Conservation (phyloP, 2,329 filamentous ascomycete genomes). For the Aureobasidium sp. region DNA sequence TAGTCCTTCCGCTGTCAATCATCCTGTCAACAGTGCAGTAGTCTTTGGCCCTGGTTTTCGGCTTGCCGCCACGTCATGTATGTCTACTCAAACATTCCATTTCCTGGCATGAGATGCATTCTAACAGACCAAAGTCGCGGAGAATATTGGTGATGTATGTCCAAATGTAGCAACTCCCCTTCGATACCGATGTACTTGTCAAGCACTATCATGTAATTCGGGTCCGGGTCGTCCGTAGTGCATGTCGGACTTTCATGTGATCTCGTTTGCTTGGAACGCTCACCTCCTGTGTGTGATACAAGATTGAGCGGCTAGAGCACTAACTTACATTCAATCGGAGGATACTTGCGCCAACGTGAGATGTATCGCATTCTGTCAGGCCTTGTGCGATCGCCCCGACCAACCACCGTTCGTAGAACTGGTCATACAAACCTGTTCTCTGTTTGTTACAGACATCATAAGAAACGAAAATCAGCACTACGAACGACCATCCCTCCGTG, state of each 20-base stretch:
- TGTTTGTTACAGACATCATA: neutral
- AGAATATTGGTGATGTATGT: neutral
- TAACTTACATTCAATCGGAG: neutral
- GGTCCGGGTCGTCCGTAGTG: neutral
- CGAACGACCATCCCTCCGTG: neutral
- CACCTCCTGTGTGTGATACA: neutral
- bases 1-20: neutral
- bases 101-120: neutral
- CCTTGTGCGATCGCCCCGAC: neutral
- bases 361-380: neutral
- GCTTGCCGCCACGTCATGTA: neutral
- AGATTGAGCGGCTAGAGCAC: neutral
- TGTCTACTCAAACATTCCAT: neutral
- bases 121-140: neutral
- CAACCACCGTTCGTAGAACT: neutral
- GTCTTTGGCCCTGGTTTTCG: neutral
- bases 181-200: neutral
- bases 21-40: slow-evolving; percentile 1
- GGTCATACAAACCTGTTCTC: neutral
- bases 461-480: neutral
- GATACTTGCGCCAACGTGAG: neutral
- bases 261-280: neutral
- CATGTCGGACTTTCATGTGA: neutral
- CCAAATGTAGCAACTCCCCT: neutral
- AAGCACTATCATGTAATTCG: neutral